These are phyloP conservation scores for Termitomyces sp. DNA, from an alignment of 768 basidiomycete species.

Conservation along the genomic window DNA sequence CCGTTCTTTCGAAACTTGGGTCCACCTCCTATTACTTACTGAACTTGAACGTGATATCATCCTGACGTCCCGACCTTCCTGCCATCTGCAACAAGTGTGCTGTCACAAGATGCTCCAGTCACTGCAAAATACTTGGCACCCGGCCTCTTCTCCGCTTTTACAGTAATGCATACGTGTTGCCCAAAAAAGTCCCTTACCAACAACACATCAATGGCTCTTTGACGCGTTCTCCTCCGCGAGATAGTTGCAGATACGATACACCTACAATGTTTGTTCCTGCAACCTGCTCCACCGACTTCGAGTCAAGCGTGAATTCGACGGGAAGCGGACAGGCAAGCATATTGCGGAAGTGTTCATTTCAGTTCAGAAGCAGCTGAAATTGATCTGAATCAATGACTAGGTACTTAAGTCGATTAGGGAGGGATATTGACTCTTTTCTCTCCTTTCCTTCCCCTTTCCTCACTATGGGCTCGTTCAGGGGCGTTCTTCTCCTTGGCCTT, in stretches of 20 bases:
- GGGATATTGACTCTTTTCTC: neutral
- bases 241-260: neutral
- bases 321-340: conserved; percentile 2
- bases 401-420: neutral
- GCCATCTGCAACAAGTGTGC: neutral
- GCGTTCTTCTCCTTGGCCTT: conserved; percentile 18
- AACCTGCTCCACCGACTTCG: neutral
- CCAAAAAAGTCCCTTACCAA: neutral
- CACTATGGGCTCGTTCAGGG: conserved; percentile 10
- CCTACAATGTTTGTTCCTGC: neutral
- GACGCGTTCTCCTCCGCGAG: neutral
- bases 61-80: neutral
- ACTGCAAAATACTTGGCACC: neutral
- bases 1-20: too few species aligned
- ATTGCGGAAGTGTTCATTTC: conserved; percentile 7
- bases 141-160: conserved; percentile 1
- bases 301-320: neutral
- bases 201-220: neutral
- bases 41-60: neutral
- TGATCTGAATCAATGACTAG: conserved; percentile 11
- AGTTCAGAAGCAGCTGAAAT: conserved; percentile 17
- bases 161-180: neutral
- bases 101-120: neutral
- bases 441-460: neutral
- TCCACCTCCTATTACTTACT: neutral